Percentiles rank a stretch among this genome's conserved stretches.
Evolutionary conservation across 352 stramenopile genomes (phyloP).

Genomic region (Globisporangium cylindrosporum): DNA sequence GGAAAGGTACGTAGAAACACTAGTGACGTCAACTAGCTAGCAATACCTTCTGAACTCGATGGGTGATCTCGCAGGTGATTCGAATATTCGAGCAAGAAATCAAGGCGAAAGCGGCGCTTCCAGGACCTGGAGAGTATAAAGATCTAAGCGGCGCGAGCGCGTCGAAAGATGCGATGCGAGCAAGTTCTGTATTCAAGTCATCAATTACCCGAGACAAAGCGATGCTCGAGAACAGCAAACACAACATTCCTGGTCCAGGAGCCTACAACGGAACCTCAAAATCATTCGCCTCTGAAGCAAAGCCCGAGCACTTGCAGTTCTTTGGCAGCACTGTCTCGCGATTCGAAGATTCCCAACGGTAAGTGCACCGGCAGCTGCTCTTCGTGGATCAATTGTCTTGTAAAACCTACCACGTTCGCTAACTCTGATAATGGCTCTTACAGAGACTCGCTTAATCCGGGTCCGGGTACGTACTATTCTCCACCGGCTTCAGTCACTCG

Average conservation of each 20-base stretch:
- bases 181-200: slow-evolving; percentile 78
- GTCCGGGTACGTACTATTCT: slow-evolving; percentile 56
- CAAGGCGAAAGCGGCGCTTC: slow-evolving; percentile 45
- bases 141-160: slow-evolving; percentile 21
- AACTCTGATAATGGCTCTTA: neutral
- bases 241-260: slow-evolving; percentile 58
- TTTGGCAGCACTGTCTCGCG: slow-evolving; percentile 75
- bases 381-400: neutral
- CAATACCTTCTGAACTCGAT: neutral
- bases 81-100: slow-evolving; percentile 66
- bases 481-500: slow-evolving; percentile 32
- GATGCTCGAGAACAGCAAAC: slow-evolving; percentile 23
- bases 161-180: slow-evolving; percentile 39
- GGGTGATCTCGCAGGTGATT: slow-evolving; percentile 20
- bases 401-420: neutral
- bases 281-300: slow-evolving; percentile 39
- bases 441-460: slow-evolving; percentile 36
- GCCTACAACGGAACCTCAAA: slow-evolving; percentile 47
- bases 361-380: neutral
- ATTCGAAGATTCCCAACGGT: slow-evolving; percentile 48
- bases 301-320: slow-evolving; percentile 76
- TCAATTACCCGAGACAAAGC: slow-evolving; percentile 51
- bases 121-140: slow-evolving; percentile 65
- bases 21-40: neutral
- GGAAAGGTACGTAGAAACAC: slow-evolving; percentile 32